phyloP scores from a whole-genome alignment of 257 asterid genomes.

The Lycium ferocissimum region DNA sequence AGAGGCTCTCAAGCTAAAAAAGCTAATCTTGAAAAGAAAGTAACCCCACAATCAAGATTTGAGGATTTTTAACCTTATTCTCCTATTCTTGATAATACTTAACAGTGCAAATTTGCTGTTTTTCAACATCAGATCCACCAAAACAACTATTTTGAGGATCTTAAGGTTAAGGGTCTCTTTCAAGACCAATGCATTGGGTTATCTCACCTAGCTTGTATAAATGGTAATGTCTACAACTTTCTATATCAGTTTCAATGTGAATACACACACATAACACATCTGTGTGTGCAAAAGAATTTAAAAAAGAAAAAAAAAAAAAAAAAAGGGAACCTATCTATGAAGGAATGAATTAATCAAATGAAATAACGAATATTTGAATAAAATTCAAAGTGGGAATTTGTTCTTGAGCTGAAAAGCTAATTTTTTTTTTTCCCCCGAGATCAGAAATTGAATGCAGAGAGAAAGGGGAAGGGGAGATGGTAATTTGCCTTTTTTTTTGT shows the following conservation, averaged over 20 bases:
- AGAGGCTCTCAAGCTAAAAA: background rate
- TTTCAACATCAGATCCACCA: slow-evolving; percentile 37
- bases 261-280: background rate
- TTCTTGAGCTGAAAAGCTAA: background rate
- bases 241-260: background rate
- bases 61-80: slow-evolving; percentile 12
- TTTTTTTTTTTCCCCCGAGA: slow-evolving; percentile 43
- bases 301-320: background rate
- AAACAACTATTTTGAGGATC: slow-evolving; percentile 28
- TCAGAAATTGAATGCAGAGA: slow-evolving; percentile 41
- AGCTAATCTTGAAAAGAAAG: slow-evolving; percentile 2
- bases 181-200: slow-evolving; percentile 38
- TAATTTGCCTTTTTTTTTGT: slow-evolving; percentile 19
- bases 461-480: slow-evolving; percentile 26
- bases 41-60: slow-evolving; percentile 29
- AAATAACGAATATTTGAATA: background rate
- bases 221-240: background rate
- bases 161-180: slow-evolving; percentile 21
- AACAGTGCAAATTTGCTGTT: slow-evolving; percentile 34
- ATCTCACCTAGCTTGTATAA: background rate
- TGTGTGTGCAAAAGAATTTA: background rate
- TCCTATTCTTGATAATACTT: slow-evolving; percentile 14
- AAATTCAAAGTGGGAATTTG: background rate
- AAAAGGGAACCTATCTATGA: background rate
- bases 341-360: background rate